Conservation (phyloP, 768 basidiomycete species). For the Lactarius hatsudake region DNA sequence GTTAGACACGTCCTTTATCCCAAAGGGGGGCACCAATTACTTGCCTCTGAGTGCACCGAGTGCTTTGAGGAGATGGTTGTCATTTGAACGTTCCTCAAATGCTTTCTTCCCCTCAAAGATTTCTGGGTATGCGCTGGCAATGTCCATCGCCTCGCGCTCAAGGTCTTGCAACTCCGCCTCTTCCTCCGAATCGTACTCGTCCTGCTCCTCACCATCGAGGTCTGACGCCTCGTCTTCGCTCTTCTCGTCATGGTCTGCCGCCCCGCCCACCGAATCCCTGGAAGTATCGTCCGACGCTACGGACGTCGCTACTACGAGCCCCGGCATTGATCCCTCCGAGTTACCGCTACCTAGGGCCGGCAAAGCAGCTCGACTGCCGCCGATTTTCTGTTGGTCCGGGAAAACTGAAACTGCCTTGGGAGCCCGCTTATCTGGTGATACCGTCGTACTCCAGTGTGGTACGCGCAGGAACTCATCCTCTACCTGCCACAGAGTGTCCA, state of each 20-base stretch:
- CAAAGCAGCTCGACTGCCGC: slow-evolving; percentile 32
- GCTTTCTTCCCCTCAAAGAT: slow-evolving; percentile 51
- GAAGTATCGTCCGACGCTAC: slow-evolving; percentile 58
- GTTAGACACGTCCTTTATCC: background rate
- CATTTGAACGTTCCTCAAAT: slow-evolving; percentile 51
- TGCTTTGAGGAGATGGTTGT: slow-evolving; percentile 76
- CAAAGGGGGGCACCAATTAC: slow-evolving; percentile 8
- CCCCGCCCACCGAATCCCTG: slow-evolving; percentile 38
- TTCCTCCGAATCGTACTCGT: slow-evolving; percentile 61
- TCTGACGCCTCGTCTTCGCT: slow-evolving; percentile 40
- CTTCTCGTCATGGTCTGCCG: slow-evolving; percentile 35
- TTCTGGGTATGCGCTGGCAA: slow-evolving; percentile 53
- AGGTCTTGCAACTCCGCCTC: slow-evolving; percentile 63
- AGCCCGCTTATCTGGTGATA: slow-evolving; percentile 31
- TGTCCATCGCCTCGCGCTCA: slow-evolving; percentile 71
- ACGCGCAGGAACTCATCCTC: slow-evolving; percentile 22
- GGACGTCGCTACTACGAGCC: slow-evolving; percentile 43
- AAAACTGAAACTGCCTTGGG: slow-evolving; percentile 24
- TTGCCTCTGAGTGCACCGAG: slow-evolving; percentile 71
- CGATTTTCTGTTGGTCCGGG: background rate
- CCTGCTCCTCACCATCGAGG: slow-evolving; percentile 38
- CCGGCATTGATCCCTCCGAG: slow-evolving; percentile 60
- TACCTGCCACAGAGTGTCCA: slow-evolving; percentile 22
- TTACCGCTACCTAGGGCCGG: slow-evolving; percentile 51
- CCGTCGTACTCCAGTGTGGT: slow-evolving; percentile 33